Base-by-base conservation (phyloP, 306 rosid species). In the Astragalus glycyphyllos region DNA sequence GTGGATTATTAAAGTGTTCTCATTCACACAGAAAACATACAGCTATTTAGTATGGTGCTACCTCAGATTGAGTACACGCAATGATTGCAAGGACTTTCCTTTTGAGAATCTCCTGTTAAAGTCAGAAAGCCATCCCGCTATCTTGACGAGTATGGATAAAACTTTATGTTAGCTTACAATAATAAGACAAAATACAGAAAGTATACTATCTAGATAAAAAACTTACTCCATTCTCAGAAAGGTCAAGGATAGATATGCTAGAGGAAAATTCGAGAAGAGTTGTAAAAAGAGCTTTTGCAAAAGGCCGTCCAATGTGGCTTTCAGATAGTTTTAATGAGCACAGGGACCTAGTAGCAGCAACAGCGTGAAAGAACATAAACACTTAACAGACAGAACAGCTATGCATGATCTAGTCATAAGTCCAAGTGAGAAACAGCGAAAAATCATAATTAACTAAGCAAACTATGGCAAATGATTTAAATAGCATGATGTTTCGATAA, bases 11-110 rank as follows among this genome's bases (percentile, higher is more conserved):
- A 67, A 65, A 34, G 63, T 47, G 16, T 29, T 68, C 44, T 67
- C 47, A 34, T 65, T 71, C 42, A 59, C 29, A 31, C 12, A 75
- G 48, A 81, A 75, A 65, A 51, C 37, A 71, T 34, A 46, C 58
- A 75, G 45, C 41, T 50, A 65, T 46, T 76, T 58, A 66, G 20
- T 40, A 31, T 16, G 38, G 71, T 49, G 64, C 58, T 86, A 94
- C 98, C 97, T 90, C 83, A 94, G 72, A 73, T 84, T 89, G 65
- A 94, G 95, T 17, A 80, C 89, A n/a, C 72, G 88, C 70, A 94
- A 65, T 49, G 82, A 82, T 70, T 83, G 92, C 82, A 94, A 87
- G 76, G 95, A 83, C 79, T 77, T 89, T 58, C 87, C 84, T 37
- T 73, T 75, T 46, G 74, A 62, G 69, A 71, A 72, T 73, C 85